Evolutionary conservation across 768 basidiomycete species (phyloP).

Genomic region (Suillus decipiens): DNA sequence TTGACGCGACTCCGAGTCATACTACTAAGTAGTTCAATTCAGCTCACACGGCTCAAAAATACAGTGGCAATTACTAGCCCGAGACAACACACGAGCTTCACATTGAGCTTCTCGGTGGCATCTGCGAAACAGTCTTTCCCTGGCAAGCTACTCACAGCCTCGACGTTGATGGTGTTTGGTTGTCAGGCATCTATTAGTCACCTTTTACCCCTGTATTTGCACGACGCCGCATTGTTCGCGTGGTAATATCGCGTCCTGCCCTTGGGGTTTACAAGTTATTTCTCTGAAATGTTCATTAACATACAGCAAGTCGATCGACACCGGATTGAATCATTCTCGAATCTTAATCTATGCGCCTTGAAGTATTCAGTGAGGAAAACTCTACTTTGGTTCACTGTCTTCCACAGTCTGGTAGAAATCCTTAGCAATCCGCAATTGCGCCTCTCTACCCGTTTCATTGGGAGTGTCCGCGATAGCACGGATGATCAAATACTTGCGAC

Average conservation of each 20-base stretch:
- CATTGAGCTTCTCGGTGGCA: neutral
- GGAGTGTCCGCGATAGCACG: conserved; percentile 64
- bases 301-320: neutral
- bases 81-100: neutral
- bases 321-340: neutral
- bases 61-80: neutral
- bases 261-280: neutral
- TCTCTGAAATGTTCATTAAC: neutral
- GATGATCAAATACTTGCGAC: conserved; percentile 81
- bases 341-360: neutral
- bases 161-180: neutral
- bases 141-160: neutral
- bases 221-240: conserved; percentile 1
- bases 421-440: conserved; percentile 76
- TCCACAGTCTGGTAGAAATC: conserved; percentile 87
- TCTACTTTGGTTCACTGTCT: conserved; percentile 60
- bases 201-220: conserved; percentile 1
- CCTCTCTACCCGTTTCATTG: conserved; percentile 65
- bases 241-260: conserved; percentile 3
- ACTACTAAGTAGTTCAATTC: too few relatives aligned
- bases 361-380: neutral
- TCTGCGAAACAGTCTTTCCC: conserved; percentile 6
- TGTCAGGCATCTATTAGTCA: neutral
- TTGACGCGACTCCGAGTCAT: too few relatives aligned
- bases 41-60: too few relatives aligned